Evolutionary conservation across 306 rosid genomes (phyloP), one percentile per base, ranked within the genome.

Genomic region (Glycine tomentella): DNA sequence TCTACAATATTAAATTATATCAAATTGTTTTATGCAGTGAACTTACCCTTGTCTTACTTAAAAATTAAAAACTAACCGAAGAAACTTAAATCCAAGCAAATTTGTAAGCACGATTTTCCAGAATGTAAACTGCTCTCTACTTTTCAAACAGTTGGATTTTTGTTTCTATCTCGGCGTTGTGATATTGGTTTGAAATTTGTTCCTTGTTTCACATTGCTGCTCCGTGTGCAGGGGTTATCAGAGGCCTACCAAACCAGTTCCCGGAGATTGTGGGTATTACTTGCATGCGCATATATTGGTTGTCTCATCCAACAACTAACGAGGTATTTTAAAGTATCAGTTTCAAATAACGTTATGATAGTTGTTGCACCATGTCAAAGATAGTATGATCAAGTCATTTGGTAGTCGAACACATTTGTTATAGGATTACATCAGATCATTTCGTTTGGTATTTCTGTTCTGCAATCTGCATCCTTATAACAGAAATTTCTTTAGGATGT

Each of bases 191-290:
- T 20, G 20, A 20, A 20, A 20, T 20, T 20, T 20, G 0, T 20
- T 20, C 20, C 20, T 0, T 20, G 20, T 20, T 20, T 20, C 20
- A 20, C 20, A 20, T 20, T 20, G 78, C 50, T 53, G 44, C 38
- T 51, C 31, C 15, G 52, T 65, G 14, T 67, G 17, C 50, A 95
- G 97, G 77, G 98, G 97, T n/a, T 95, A 93, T n/a, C n/a, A n/a
- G n/a, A n/a, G n/a, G n/a, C n/a, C n/a, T n/a, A n/a, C n/a, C n/a
- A n/a, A n/a, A n/a, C 90, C 99, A 56, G 94, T 93, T 84, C 99
- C 99, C 31, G 99, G 98, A 73, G 98, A 95, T 81, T 89, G 93
- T 88, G 97, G 99, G 69, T 93, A 91, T 83, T 49, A 74, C 82
- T 80, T 95, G 88, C 99, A 95, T 59, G 99, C 98, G 9, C 91